Evolutionary conservation across 1,284 basidiomycete genomes (phyloP).

Genomic region (Ustilago loliicola): DNA sequence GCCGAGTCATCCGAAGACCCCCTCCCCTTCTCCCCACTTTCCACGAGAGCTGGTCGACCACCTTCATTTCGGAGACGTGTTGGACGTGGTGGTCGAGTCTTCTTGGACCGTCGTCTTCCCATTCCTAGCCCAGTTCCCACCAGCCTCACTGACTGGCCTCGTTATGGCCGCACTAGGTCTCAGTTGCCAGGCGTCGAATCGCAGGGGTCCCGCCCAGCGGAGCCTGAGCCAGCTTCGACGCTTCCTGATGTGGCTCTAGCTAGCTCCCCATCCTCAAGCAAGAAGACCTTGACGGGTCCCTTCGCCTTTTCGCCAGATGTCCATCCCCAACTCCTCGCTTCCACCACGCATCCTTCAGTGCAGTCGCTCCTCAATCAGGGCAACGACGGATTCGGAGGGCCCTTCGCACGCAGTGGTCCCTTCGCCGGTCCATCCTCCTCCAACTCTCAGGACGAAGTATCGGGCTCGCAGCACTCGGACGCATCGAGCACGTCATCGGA

Average conservation of each 20-base stretch:
- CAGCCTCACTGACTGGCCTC: conserved; percentile 65
- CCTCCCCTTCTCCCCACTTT: conserved; percentile 42
- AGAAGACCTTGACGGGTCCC: conserved; percentile 48
- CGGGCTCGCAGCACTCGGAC: conserved; percentile 54
- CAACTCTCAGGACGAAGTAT: conserved; percentile 20
- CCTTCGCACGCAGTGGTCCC: conserved; percentile 40
- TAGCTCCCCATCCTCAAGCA: conserved; percentile 21
- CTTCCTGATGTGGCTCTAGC: conserved; percentile 22
- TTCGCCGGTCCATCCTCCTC: conserved; percentile 23
- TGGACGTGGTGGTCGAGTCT: conserved; percentile 68
- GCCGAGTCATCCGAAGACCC: conserved; percentile 53
- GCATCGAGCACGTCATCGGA: conserved; percentile 61
- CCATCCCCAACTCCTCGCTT: conserved; percentile 53
- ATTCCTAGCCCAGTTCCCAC: conserved; percentile 66
- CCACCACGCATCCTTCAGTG: conserved; percentile 37
- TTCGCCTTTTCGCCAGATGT: conserved; percentile 63
- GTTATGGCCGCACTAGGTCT: conserved; percentile 24
- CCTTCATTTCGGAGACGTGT: conserved; percentile 68
- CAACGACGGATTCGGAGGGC: conserved; percentile 42
- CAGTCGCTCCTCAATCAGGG: conserved; percentile 33
- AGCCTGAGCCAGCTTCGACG: conserved; percentile 10
- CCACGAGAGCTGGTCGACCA: conserved; percentile 61
- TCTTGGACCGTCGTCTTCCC: conserved; percentile 65
- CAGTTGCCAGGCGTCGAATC: conserved; percentile 20
- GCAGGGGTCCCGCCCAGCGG: conserved; percentile 7